Evolutionary conservation across 768 basidiomycete genomes (phyloP), one percentile per base, ranked within the genome.

Genomic region (Naematelia aurantialba): DNA sequence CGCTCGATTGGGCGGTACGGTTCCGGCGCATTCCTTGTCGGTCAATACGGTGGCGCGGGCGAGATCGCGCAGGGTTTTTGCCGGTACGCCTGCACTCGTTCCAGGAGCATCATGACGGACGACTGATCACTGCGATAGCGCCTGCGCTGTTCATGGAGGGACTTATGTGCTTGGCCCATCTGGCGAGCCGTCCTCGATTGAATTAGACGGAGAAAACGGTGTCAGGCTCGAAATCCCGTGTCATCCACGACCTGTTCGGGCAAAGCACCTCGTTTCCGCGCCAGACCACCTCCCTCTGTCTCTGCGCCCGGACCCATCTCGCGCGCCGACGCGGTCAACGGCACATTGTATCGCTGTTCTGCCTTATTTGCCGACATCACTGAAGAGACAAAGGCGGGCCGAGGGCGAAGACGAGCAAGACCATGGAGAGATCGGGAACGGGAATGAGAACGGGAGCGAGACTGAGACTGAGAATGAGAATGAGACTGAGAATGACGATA

Each of bases 11-110:
- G 93, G 2, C 82, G 89, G 27, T 97, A 96, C 69, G 93, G 93
- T 75, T 82, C 77, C n/a, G 85, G 85, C 0, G 85, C 92, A 1
- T 97, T 91, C 79, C 83, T 98, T 14, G 81, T 98, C n/a, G 91
- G 91, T 0, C 91, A 96, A 66, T 97, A 96, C 73, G 94, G 94
- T 17, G 89, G 91, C 19, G 81, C 87, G 0, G 94, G 94, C 3
- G 94, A 97, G 70, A 85, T 97, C 11, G 83, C 88, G 0, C 94
- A 97, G 76, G 93, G 92, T 1, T 98, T 81, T 64, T 82, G 81
- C 53, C 68, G 81, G 79, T 79, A 21, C 52, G n/a, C n/a, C n/a
- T n/a, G n/a, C n/a, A n/a, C n/a, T n/a, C n/a, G 75, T 61, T n/a
- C n/a, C n/a, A n/a, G n/a, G n/a, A n/a, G n/a, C n/a, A n/a, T n/a